These are phyloP conservation scores for Petasospora fabianii DNA, from an alignment of 1,139 yeast genomes.

Conservation along the genomic window DNA sequence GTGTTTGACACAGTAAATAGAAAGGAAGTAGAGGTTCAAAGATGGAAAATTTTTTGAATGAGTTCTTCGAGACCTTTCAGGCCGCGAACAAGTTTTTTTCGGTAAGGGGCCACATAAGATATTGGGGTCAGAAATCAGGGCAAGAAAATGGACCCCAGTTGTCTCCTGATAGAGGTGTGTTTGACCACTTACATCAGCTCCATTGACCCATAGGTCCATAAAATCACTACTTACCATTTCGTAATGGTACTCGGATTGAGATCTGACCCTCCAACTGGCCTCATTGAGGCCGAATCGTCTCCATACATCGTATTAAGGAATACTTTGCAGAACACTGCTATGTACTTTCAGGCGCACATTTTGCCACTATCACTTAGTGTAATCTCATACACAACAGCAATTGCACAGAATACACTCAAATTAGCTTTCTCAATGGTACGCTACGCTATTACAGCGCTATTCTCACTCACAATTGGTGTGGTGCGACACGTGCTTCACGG, in stretches of 20 bases:
- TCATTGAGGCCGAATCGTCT: neutral
- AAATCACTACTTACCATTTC: no score
- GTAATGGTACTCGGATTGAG: no score
- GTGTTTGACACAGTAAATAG: neutral
- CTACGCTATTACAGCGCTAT: neutral
- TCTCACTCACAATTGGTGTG: neutral
- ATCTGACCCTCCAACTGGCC: no score
- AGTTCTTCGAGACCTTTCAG: no score
- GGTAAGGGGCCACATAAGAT: no score
- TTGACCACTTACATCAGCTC: no score
- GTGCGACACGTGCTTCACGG: conserved; percentile 2
- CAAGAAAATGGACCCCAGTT: no score
- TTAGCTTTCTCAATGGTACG: neutral
- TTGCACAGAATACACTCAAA: neutral
- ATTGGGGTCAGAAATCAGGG: no score
- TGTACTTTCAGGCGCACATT: neutral
- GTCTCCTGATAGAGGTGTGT: no score
- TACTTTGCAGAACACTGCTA: conserved; percentile 5
- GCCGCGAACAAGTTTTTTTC: no score
- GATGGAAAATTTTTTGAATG: no score
- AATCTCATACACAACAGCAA: neutral
- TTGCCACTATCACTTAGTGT: neutral
- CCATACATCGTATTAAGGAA: conserved; percentile 4
- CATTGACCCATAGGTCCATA: no score
- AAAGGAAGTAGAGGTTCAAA: neutral